Base-by-base conservation (phyloP, 1,284 basidiomycete species). In the Hypsizygus ulmarius region DNA sequence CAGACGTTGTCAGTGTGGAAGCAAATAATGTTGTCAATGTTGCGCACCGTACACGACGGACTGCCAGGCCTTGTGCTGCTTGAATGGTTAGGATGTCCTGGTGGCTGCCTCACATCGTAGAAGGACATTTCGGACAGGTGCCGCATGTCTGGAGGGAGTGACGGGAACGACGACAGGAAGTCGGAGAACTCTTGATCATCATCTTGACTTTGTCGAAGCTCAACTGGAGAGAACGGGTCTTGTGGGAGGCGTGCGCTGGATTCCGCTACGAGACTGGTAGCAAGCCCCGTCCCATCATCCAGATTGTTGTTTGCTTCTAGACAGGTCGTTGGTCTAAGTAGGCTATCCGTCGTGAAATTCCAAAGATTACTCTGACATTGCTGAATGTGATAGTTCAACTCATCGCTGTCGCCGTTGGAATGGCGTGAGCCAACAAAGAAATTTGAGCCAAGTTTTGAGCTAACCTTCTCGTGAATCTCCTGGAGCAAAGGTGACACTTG, bases 401-500 rank as follows among this genome's bases (percentile, higher is more conserved):
- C 49, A 19, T 50, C 44, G 6, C 49, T 50, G 32, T 37, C 2
- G 38, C 1, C 10, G 28, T 4, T 21, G 14, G 15, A 38, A 34
- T 27, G 29, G 12, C 2, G 3, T 35, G 16, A 3, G 8, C 6
- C 7, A 14, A 10, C 8, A 15, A 15, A 28, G 12, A 19, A 1
- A 7, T n/a, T n/a, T n/a, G n/a, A n/a, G n/a, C n/a, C n/a, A n/a
- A n/a, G n/a, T n/a, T 15, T 11, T 15, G 9, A 25, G 43, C 25
- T 15, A 28, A 53, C 51, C 49, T 53, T 16, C 49, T 18, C 18
- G 39, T 29, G 18, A 53, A 53, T 47, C 37, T 14, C 28, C 16
- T 42, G 10, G 27, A 29, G 25, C 51, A 53, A 11, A 19, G 21
- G 35, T 55, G 52, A 45, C 63, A 65, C 42, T 59, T 64, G 41